Percentiles rank a stretch among this genome's conserved stretches.
Evolutionary conservation across 164 flowering plant species (phyloP).

Genomic region (Dillenia turbinata): DNA sequence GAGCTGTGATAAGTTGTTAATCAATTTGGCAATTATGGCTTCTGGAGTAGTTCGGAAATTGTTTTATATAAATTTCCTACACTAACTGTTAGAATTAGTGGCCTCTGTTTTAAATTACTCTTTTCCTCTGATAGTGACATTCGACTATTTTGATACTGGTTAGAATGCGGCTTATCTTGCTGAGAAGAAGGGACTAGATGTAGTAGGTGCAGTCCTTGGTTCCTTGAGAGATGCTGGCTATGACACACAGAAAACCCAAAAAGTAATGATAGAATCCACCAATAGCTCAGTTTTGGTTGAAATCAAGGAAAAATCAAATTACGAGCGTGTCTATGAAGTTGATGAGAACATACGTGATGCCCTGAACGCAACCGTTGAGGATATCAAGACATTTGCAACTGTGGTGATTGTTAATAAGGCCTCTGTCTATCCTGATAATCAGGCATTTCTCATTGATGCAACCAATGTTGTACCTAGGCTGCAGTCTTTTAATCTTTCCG

Average conservation of each 20-base stretch:
- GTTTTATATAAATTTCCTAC: background rate
- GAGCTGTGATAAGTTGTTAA: background rate
- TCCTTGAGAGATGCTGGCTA: constrained; percentile 55
- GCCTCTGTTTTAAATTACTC: no score
- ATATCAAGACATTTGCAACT: constrained; percentile 70
- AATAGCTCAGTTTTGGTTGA: constrained; percentile 58
- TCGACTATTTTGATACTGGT: constrained; percentile 18
- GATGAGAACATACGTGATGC: constrained; percentile 50
- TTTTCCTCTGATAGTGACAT: background rate
- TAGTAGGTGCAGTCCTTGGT: constrained; percentile 51
- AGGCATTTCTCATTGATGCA: constrained; percentile 26
- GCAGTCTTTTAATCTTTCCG: constrained; percentile 44
- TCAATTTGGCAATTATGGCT: background rate
- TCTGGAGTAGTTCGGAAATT: background rate
- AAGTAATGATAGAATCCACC: constrained; percentile 68
- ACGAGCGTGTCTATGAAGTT: constrained; percentile 62
- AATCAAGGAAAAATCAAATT: constrained; percentile 37
- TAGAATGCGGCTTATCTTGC: constrained; percentile 89
- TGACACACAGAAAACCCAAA: constrained; percentile 32
- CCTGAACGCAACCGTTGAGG: constrained; percentile 37
- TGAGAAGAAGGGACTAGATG: constrained; percentile 40
- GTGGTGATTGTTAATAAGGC: constrained; percentile 52
- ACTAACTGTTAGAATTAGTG: background rate
- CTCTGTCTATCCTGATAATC: constrained; percentile 41
- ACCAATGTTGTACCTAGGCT: constrained; percentile 53